Evolutionary conservation across 495 filamentous ascomycete genomes (phyloP), one percentile per base, ranked within the genome.

Genomic region (Aspergillus incahuasiensis): DNA sequence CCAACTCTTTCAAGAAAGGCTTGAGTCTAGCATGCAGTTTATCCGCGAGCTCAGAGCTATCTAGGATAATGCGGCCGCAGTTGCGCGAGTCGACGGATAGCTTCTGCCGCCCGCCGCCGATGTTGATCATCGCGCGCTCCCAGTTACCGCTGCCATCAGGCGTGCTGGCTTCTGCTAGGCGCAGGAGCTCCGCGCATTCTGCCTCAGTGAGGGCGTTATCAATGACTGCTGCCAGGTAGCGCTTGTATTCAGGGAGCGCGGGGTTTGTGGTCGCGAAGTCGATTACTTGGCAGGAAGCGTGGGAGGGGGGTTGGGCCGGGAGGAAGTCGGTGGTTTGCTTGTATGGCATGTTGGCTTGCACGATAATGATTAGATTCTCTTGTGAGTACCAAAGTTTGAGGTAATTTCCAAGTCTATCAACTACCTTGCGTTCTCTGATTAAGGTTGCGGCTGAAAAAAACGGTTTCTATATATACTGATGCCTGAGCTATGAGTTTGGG

Each of bases 21-120:
- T 69, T 62, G 20, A 85, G 57, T n/a, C 90, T 74, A 22, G 68
- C 72, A 74, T 86, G 85, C 0, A 95, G 59, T 39, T 79, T 79
- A 11, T 79, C 75, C 0, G 82, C 84, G 5, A 92, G 54, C 3
- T 83, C 83, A 21, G 69, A 69, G 1, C 77, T 68, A 59, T 92
- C 89, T 76, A 80, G 86, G 58, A 95, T 86, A 53, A 92, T 89
- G 1, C 90, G 80, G 15, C 86, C 84, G 63, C 86, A 85, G 54
- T 89, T 86, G 28, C 90, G 79, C 22, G 77, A 78, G 25, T 82
- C 75, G 8, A 76, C 71, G 0, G 71, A 71, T 35, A 85, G 60
- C 34, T 74, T 64, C 73, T 92, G 81, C 38, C 60, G 73, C 13
- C 86, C 86, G 28, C 63, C 64, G 21, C 88, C 88, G 45, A 82